A percentile compares a stretch with the other conserved stretches of the same genome.
Conservation (phyloP, 2,329 filamentous ascomycete species). For the Dichotomopilus funicola region DNA sequence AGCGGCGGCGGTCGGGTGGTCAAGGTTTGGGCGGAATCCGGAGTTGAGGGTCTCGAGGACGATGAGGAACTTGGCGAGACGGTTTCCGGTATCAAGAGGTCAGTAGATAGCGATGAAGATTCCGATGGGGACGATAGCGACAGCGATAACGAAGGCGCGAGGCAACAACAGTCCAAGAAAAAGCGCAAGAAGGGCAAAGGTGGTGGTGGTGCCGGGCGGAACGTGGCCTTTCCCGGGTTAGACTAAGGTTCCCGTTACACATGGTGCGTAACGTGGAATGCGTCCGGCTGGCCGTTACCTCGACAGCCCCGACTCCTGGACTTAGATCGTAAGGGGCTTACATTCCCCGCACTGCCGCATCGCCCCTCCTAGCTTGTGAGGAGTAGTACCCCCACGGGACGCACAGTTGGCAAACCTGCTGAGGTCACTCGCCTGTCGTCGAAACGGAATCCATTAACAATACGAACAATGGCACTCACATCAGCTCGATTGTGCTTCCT, state of each 20-base stretch:
- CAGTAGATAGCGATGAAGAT: conserved; percentile 40
- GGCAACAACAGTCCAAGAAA: conserved; percentile 24
- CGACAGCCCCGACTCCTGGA: background rate
- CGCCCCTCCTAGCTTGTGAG: no score
- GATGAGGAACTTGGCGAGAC: conserved; percentile 45
- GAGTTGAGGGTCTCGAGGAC: conserved; percentile 38
- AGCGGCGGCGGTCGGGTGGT: conserved; percentile 79
- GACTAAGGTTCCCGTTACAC: conserved; percentile 21
- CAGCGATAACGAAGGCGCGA: conserved; percentile 29
- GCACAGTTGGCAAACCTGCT: no score
- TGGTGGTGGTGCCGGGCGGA: conserved; percentile 11
- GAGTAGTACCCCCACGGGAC: no score
- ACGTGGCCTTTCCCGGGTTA: conserved; percentile 28
- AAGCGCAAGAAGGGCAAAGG: conserved; percentile 31
- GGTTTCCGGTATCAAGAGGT: conserved; percentile 40
- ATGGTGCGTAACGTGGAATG: background rate
- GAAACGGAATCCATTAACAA: no score
- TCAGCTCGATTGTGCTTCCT: no score
- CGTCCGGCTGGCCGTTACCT: background rate
- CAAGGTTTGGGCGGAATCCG: conserved; percentile 82
- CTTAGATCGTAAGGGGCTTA: background rate
- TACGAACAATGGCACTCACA: no score
- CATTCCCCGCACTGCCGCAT: no score
- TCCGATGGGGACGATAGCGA: conserved; percentile 43
- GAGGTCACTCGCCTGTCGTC: no score